These are phyloP conservation scores for Ophiocordyceps camponoti-saundersi DNA, from an alignment of 2,329 filamentous ascomycete genomes.

Conservation along the genomic window DNA sequence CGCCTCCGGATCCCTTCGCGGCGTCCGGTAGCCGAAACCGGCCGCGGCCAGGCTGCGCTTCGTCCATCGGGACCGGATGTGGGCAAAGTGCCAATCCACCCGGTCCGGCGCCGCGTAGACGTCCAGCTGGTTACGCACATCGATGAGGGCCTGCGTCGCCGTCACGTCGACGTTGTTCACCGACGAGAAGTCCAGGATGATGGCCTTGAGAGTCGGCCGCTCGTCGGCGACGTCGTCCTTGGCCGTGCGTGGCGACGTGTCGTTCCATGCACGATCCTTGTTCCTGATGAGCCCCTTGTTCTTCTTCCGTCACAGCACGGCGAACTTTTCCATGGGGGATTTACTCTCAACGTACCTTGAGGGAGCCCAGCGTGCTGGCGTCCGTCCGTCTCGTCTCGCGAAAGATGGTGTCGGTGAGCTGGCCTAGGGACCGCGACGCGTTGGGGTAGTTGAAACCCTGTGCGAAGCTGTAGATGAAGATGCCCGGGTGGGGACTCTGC, in stretches of 20 bases:
- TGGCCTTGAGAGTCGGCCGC: constrained; percentile 33
- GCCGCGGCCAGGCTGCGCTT: constrained; percentile 35
- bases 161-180: constrained; percentile 40
- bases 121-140: constrained; percentile 35
- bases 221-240: constrained; percentile 12
- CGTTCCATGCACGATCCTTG: constrained; percentile 40
- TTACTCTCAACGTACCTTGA: constrained; percentile 28
- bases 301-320: too few species aligned
- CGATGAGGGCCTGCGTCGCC: constrained; percentile 33
- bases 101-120: constrained; percentile 27
- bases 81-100: constrained; percentile 34
- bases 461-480: constrained; percentile 37
- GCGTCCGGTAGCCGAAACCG: constrained; percentile 30
- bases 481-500: constrained; percentile 30
- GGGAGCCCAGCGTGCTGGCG: constrained; percentile 23
- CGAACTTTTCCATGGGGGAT: too few species aligned
- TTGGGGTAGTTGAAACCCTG: constrained; percentile 42
- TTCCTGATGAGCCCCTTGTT: too few species aligned
- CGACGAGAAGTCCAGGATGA: constrained; percentile 37
- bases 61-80: constrained; percentile 36
- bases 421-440: constrained; percentile 32
- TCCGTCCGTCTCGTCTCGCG: constrained; percentile 27
- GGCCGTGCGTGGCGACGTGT: constrained; percentile 23
- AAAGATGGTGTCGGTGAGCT: constrained; percentile 27
- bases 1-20: constrained; percentile 6